Evolutionary conservation across 2,329 filamentous ascomycete species (phyloP).

Genomic region (Exophiala spinifera): DNA sequence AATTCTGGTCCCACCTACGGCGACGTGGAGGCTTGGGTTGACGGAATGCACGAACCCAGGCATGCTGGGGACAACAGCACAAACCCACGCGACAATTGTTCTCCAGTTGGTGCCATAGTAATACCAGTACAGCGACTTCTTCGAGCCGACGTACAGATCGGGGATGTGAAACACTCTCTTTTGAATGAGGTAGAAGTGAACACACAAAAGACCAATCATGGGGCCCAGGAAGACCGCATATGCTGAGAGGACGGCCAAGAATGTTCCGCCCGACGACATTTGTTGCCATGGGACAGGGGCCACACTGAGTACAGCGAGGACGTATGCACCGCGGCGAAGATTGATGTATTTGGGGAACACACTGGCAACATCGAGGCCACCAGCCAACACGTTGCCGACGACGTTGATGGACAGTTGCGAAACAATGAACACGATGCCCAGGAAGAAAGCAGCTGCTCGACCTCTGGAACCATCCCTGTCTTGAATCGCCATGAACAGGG

Average conservation of each 20-base stretch:
- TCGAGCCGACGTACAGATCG: constrained; percentile 41
- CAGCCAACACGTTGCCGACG: constrained; percentile 49
- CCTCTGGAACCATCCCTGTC: constrained; percentile 34
- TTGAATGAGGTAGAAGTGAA: constrained; percentile 37
- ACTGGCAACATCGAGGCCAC: constrained; percentile 56
- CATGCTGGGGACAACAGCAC: constrained; percentile 33
- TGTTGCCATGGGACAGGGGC: constrained; percentile 52
- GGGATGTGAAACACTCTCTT: constrained; percentile 39
- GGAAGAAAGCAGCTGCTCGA: constrained; percentile 48
- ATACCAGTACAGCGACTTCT: constrained; percentile 44
- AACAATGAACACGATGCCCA: constrained; percentile 43
- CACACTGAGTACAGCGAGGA: constrained; percentile 46
- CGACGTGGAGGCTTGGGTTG: constrained; percentile 25
- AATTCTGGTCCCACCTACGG: constrained; percentile 35
- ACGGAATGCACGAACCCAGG: constrained; percentile 31
- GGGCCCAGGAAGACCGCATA: constrained; percentile 49
- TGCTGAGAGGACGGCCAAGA: constrained; percentile 46
- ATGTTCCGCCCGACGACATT: constrained; percentile 45
- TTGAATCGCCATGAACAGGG: constrained; percentile 36
- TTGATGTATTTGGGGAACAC: constrained; percentile 54
- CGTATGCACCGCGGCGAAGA: constrained; percentile 53
- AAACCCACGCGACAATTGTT: constrained; percentile 37
- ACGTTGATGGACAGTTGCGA: constrained; percentile 47
- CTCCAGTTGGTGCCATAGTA: constrained; percentile 45
- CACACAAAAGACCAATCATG: constrained; percentile 33